Evolutionary conservation across 2,329 filamentous ascomycete species (phyloP), one percentile per base, ranked within the genome.

Genomic region (Parascedosporium putredinis): DNA sequence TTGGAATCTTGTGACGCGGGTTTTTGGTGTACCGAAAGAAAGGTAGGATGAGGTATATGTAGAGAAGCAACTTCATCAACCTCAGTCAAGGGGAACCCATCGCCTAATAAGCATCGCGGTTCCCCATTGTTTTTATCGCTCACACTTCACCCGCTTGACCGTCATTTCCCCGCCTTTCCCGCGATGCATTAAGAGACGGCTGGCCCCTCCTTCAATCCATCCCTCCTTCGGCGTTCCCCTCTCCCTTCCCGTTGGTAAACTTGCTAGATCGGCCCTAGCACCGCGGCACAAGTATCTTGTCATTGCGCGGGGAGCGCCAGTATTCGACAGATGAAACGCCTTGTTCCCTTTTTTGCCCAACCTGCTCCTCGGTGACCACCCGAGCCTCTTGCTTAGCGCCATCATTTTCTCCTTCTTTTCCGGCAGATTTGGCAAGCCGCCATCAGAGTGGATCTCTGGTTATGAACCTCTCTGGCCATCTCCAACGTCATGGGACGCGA

Each of bases 121-220:
- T 6, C 38, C 23, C 18, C 38, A 7, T 20, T 2, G 16, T 42
- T 42, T n/a, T 42, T 42, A 42, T 42, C 38, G 16, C 38, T 14
- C 38, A 42, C 18, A 10, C 38, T 42, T 42, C 38, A 42, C 23
- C 36, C 38, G 38, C 38, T 42, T 42, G 38, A 20, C 38, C n/a
- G n/a, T 42, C 18, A 12, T 42, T 42, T 42, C 38, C 38, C 38
- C 38, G 38, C 38, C 38, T 42, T 42, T 42, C 38, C n/a, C 38
- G 38, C 4, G n/a, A 42, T 20, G 23, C 38, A 42, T 42, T 42
- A 31, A 12, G 38, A 42, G 5, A n/a, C n/a, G n/a, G n/a, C n/a
- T 9, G 20, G 7, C 38, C 38, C 38, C 36, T 20, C 18, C 36
- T 18, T 40, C 36, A 40, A n/a, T n/a, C n/a, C n/a, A n/a, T n/a